These are phyloP conservation scores for Rhodocollybia butyracea DNA, from an alignment of 768 basidiomycete genomes.

Conservation along the genomic window DNA sequence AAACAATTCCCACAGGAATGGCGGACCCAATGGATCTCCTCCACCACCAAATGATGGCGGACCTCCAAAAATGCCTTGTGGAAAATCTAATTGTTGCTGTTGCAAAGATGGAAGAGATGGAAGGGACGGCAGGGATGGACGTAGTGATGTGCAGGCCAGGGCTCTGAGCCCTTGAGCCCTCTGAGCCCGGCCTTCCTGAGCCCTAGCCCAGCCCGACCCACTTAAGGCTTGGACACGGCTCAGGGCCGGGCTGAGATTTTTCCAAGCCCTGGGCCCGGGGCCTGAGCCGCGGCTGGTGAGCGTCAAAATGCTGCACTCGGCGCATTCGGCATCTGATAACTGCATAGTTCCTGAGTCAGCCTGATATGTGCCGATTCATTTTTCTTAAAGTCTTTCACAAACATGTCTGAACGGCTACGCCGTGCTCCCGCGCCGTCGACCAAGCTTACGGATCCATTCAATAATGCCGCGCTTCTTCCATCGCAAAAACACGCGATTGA, in stretches of 20 bases:
- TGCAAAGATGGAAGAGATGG: too few species aligned
- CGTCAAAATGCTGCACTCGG: background rate
- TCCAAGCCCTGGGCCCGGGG: background rate
- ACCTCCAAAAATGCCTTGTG: too few species aligned
- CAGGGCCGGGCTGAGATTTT: background rate
- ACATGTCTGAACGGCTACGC: background rate
- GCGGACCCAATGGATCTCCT: too few species aligned
- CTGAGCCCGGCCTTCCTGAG: too few species aligned
- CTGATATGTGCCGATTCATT: background rate
- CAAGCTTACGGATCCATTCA: background rate
- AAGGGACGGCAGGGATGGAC: too few species aligned
- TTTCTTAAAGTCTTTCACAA: background rate
- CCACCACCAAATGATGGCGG: too few species aligned
- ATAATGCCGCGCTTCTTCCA: background rate
- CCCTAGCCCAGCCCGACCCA: background rate
- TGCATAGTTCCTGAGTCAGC: background rate
- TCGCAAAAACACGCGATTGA: background rate
- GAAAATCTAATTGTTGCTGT: too few species aligned
- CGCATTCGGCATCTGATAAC: background rate
- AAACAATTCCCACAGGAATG: too few species aligned
- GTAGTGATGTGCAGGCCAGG: too few species aligned
- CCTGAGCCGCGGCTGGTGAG: background rate
- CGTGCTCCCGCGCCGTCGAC: background rate
- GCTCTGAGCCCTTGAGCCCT: too few species aligned
- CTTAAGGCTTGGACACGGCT: background rate